Evolutionary conservation across 2,329 filamentous ascomycete species (phyloP), one percentile per base, ranked within the genome.

Genomic region (Botryotinia convoluta): DNA sequence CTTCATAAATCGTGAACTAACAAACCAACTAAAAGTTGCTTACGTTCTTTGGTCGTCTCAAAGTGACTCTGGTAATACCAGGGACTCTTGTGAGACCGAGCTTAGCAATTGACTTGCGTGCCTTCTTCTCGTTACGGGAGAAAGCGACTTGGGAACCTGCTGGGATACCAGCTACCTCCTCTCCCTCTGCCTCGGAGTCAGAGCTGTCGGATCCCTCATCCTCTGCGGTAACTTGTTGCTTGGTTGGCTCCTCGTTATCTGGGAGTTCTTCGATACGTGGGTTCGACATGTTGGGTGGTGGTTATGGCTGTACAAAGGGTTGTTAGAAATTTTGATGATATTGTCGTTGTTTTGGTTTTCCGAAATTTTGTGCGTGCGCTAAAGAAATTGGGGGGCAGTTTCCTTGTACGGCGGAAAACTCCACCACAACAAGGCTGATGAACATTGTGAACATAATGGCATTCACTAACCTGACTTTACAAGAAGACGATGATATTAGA

Each of bases 51-150:
- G 97, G 97, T 85, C 97, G 90, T 86, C 96, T 93, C 83, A 99
- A 91, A 79, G 97, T 99, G 81, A 99, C 97, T 83, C 96, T 92
- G 82, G 96, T 99, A 86, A 99, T 99, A 83, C 96, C 97, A 82
- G 93, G 92, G 79, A 99, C 92, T 83, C 95, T 94, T 89, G 94
- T 96, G 83, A 99, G 88, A 84, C 97, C 95, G 83, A 98, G 91
- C 91, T 99, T 99, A 85, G 94, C 93, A 84, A 99, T 97, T 82
- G 95, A 94, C 91, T 99, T 99, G 87, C 96, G 92, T 81, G 96
- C 97, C 92, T 99, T 99, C 93, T 99, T 99, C 92, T 99, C 96
- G 88, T 98, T 98, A 85, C 96, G 94, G 83, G 94, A 97, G 90
- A 98, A 95, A 82, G 99, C 92, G 81, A 96, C 90, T 78, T 92